These are phyloP conservation scores for Rhizophora apiculata DNA, from an alignment of 345 rosid genomes.

Conservation along the genomic window DNA sequence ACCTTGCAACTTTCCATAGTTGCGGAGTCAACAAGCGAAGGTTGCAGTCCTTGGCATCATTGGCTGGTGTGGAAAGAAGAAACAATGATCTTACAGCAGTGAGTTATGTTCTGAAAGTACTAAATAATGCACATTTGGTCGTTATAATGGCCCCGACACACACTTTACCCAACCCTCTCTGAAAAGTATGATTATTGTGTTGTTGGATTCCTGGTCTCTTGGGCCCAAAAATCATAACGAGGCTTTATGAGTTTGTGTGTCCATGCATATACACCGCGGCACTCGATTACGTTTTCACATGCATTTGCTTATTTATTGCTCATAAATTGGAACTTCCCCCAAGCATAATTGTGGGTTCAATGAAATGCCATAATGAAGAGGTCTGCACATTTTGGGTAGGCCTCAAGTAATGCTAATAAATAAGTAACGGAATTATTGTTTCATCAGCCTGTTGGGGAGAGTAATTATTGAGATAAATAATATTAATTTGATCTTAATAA, in stretches of 20 bases:
- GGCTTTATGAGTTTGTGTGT: slow-evolving; percentile 11
- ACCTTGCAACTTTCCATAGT: slow-evolving; percentile 28
- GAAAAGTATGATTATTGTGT: slow-evolving; percentile 41
- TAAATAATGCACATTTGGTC: slow-evolving; percentile 40
- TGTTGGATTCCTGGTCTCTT: slow-evolving; percentile 33
- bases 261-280: slow-evolving; percentile 1
- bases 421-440: slow-evolving; percentile 10
- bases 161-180: slow-evolving; percentile 26
- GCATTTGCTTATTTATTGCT: slow-evolving; percentile 24
- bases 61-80: slow-evolving; percentile 29
- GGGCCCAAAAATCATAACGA: slow-evolving; percentile 20
- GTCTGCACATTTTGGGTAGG: slow-evolving; percentile 21
- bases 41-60: slow-evolving; percentile 34
- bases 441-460: background rate
- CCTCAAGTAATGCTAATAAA: slow-evolving; percentile 23
- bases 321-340: background rate
- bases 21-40: slow-evolving; percentile 66
- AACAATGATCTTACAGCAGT: background rate
- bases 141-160: slow-evolving; percentile 29
- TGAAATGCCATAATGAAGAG: slow-evolving; percentile 22
- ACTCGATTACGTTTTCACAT: slow-evolving; percentile 40
- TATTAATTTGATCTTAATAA: too few species aligned
- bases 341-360: slow-evolving; percentile 3
- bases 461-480: too few species aligned
- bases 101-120: slow-evolving; percentile 34